phyloP scores from a whole-genome alignment of 169 alveolate species.

The Cryptosporidium ryanae region DNA sequence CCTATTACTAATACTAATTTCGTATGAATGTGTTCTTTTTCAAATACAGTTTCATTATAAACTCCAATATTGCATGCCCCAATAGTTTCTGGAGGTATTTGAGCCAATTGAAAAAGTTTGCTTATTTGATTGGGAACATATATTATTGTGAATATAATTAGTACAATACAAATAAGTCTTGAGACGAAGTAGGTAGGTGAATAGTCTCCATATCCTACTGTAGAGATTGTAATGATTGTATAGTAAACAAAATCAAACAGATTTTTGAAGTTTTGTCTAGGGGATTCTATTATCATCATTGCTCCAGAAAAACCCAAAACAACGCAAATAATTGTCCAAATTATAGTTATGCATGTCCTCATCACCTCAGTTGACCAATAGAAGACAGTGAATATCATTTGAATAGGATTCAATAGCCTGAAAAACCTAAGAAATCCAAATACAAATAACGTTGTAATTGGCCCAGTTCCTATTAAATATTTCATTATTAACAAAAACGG shows the following conservation, averaged over 20 bases:
- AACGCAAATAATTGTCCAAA: slow-evolving; percentile 66
- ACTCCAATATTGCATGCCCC: slow-evolving; percentile 50
- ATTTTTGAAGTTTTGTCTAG: slow-evolving; percentile 39
- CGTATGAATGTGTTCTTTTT: slow-evolving; percentile 61
- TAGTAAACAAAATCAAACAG: slow-evolving; percentile 66
- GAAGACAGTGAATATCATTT: slow-evolving; percentile 20
- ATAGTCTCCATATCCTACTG: slow-evolving; percentile 77
- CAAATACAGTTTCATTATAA: slow-evolving; percentile 47
- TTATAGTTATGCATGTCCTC: slow-evolving; percentile 55
- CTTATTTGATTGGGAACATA: slow-evolving; percentile 71
- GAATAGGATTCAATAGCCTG: slow-evolving; percentile 38
- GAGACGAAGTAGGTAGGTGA: slow-evolving; percentile 64
- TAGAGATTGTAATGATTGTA: slow-evolving; percentile 74
- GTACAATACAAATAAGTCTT: slow-evolving; percentile 48
- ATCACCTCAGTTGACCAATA: slow-evolving; percentile 67
- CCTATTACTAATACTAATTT: slow-evolving; percentile 51
- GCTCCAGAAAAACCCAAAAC: slow-evolving; percentile 70
- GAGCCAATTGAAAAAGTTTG: slow-evolving; percentile 63
- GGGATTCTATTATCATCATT: slow-evolving; percentile 73
- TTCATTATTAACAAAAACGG: slow-evolving; percentile 32
- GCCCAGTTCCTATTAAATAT: slow-evolving; percentile 32
- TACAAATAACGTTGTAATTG: slow-evolving; percentile 58
- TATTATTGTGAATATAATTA: slow-evolving; percentile 49
- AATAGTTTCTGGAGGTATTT: slow-evolving; percentile 67
- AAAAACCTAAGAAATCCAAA: slow-evolving; percentile 57